These are phyloP conservation scores for Thalassiosira mediterranea DNA, from an alignment of 352 stramenopile species.

Conservation along the genomic window DNA sequence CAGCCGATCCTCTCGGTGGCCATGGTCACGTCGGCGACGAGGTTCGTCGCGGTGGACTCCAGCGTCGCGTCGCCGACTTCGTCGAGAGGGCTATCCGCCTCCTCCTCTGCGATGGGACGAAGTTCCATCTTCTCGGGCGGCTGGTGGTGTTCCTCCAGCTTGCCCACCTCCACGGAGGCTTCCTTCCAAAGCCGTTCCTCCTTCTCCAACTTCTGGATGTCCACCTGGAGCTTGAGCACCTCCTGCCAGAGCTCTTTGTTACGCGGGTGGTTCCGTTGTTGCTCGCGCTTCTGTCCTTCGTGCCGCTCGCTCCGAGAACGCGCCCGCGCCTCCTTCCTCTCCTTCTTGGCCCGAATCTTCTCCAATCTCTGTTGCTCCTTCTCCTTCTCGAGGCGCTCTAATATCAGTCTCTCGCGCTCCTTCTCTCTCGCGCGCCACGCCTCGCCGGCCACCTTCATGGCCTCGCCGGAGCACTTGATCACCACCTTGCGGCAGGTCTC, in stretches of 20 bases:
- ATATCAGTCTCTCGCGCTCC: slow-evolving; percentile 14
- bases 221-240: slow-evolving; percentile 43
- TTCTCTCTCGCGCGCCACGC: slow-evolving; percentile 38
- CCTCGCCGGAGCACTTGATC: slow-evolving; percentile 27
- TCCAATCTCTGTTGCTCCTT: slow-evolving; percentile 25
- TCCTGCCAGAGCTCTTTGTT: slow-evolving; percentile 63
- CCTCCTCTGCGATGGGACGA: slow-evolving; percentile 12
- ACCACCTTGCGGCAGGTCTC: slow-evolving; percentile 53
- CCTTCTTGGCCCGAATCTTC: slow-evolving; percentile 19
- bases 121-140: slow-evolving; percentile 44
- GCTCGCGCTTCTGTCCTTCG: slow-evolving; percentile 42
- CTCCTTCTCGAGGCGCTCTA: slow-evolving; percentile 24
- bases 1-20: slow-evolving; percentile 52
- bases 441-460: slow-evolving; percentile 33
- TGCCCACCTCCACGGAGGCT: slow-evolving; percentile 35
- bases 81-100: not conserved
- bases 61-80: slow-evolving; percentile 15
- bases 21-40: slow-evolving; percentile 53
- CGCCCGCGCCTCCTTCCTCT: slow-evolving; percentile 42
- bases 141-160: slow-evolving; percentile 42
- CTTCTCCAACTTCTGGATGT: slow-evolving; percentile 59
- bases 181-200: slow-evolving; percentile 57
- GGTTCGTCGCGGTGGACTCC: slow-evolving; percentile 33
- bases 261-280: slow-evolving; percentile 43
- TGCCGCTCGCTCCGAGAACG: slow-evolving; percentile 26